A percentile compares a stretch with the other conserved stretches of the same genome.
Conservation (phyloP, 192 early-diverging fungal species). For the Phlyctochytrium planicorne region DNA sequence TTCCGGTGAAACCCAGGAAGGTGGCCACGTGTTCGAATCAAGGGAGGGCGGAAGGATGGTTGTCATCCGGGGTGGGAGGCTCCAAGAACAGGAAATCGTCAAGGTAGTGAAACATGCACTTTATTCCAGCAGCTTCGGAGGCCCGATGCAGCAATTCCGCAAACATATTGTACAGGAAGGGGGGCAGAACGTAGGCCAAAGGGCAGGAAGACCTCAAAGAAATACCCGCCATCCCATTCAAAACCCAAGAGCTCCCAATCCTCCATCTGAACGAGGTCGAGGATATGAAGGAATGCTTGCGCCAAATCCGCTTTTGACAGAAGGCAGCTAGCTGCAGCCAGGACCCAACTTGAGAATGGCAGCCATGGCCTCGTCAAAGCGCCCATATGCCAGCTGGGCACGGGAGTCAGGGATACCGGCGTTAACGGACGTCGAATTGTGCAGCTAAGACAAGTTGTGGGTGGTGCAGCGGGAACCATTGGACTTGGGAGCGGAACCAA, state of each 20-base stretch:
- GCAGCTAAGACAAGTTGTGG: slow-evolving; percentile 8
- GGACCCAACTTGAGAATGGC: not conserved
- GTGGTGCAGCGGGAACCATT: not conserved
- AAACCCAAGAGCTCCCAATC: slow-evolving; percentile 9
- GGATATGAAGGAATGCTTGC: slow-evolving; percentile 14
- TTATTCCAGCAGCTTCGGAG: not conserved
- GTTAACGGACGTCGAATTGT: slow-evolving; percentile 9
- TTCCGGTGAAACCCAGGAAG: slow-evolving; percentile 3
- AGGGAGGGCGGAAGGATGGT: no score
- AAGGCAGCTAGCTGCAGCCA: not conserved
- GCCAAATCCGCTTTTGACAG: slow-evolving; percentile 11
- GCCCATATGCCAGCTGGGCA: slow-evolving; percentile 2
- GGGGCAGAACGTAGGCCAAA: slow-evolving; percentile 14
- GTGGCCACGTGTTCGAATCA: not conserved
- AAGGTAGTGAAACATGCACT: slow-evolving; percentile 4
- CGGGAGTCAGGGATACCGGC: not conserved
- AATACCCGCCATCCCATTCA: slow-evolving; percentile 4
- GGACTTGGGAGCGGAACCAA: not conserved
- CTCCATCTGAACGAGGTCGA: not conserved
- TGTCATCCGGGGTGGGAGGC: not conserved
- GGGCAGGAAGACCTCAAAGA: slow-evolving; percentile 7
- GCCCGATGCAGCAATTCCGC: slow-evolving; percentile 15
- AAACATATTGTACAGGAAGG: slow-evolving; percentile 19
- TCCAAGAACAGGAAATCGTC: slow-evolving; percentile 15
- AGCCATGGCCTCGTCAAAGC: no score